phyloP scores from a whole-genome alignment of 2,329 filamentous ascomycete genomes.

The Scedosporium dehoogii region DNA sequence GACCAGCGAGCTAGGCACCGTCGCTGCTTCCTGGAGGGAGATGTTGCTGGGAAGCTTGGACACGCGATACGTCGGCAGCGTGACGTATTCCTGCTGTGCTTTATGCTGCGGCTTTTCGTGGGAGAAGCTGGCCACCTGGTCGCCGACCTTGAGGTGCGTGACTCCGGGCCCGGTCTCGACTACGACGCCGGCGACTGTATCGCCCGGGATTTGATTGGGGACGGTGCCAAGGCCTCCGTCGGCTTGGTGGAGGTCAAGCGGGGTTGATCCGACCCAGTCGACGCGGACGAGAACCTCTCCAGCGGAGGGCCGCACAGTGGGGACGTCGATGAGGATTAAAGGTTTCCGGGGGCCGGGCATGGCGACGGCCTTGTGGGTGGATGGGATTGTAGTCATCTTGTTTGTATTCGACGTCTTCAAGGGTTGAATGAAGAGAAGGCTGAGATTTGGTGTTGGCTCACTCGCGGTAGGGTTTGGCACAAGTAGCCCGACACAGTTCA shows the following conservation, averaged over 20 bases:
- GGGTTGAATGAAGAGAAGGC: no score
- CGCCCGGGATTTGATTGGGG: conserved; percentile 40
- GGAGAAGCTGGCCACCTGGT: conserved; percentile 46
- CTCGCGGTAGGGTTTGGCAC: no score
- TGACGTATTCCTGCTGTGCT: conserved; percentile 45
- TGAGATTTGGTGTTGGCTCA: no score
- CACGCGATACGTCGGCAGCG: conserved; percentile 37
- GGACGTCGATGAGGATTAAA: conserved; percentile 47
- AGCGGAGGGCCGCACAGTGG: conserved; percentile 20
- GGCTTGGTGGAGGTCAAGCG: conserved; percentile 51
- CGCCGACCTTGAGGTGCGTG: conserved; percentile 37
- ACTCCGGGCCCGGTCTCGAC: conserved; percentile 35
- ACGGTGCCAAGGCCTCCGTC: conserved; percentile 45
- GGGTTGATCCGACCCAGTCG: conserved; percentile 50
- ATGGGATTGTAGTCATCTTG: conserved; percentile 38
- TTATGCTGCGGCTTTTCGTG: conserved; percentile 36
- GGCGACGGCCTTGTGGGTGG: conserved; percentile 57
- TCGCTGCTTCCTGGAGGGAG: conserved; percentile 35
- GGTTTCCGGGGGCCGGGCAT: conserved; percentile 41
- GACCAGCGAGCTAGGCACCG: conserved; percentile 46
- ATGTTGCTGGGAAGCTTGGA: conserved; percentile 32
- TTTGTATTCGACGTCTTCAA: no score
- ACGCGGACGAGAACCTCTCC: conserved; percentile 44
- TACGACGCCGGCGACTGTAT: conserved; percentile 41
- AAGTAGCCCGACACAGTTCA: no score